phyloP scores from a whole-genome alignment of 148 eudicot genomes.

The Drosera capensis region DNA sequence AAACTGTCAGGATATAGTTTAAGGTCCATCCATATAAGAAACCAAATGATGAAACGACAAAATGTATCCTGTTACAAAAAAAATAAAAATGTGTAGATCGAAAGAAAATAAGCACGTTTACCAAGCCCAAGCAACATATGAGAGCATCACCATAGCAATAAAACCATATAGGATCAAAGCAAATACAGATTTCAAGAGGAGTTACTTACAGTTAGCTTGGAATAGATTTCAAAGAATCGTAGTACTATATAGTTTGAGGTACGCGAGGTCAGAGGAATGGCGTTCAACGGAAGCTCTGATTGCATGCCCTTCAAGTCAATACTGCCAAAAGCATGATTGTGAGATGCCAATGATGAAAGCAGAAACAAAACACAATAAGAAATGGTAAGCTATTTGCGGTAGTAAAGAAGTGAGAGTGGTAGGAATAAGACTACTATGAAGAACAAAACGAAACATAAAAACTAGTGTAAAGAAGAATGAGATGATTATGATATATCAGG shows the following conservation, averaged over 20 bases:
- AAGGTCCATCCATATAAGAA: no score
- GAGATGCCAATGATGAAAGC: slow-evolving; percentile 34
- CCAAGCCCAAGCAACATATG: neutral
- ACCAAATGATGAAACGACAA: no score
- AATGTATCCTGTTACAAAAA: no score
- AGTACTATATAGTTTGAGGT: slow-evolving; percentile 64
- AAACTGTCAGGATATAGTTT: no score
- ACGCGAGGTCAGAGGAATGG: slow-evolving; percentile 71
- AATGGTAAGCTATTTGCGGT: no score
- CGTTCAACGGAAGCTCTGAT: slow-evolving; percentile 47
- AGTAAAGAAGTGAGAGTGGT: no score
- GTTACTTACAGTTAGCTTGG: slow-evolving; percentile 40
- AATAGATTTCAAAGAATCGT: slow-evolving; percentile 37
- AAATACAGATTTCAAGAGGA: neutral
- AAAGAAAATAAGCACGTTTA: no score
- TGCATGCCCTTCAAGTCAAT: slow-evolving; percentile 92
- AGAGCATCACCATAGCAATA: neutral
- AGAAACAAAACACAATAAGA: slow-evolving; percentile 18
- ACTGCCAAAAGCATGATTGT: slow-evolving; percentile 85
- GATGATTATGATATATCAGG: no score
- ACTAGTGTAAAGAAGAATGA: no score
- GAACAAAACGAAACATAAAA: no score
- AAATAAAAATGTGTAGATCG: no score
- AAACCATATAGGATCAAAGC: neutral
- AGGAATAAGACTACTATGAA: no score